Evolutionary conservation across 352 stramenopile species (phyloP).

Genomic region (Globisporangium rhizosaccharum): DNA sequence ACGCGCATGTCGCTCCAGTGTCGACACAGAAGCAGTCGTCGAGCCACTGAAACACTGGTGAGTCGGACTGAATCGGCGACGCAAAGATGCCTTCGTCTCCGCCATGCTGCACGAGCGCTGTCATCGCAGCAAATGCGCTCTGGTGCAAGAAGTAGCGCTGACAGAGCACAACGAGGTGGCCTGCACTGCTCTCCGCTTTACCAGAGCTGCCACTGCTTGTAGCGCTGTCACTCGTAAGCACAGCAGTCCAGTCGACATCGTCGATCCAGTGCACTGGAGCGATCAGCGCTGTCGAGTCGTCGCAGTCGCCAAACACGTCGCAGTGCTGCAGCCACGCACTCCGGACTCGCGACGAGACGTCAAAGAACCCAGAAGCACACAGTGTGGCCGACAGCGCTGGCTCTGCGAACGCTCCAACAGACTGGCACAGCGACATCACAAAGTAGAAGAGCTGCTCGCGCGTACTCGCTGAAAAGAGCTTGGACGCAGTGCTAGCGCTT

Average conservation of each 20-base stretch:
- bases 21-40: slow-evolving; percentile 59
- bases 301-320: slow-evolving; percentile 34
- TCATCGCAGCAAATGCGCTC: slow-evolving; percentile 24
- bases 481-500: neutral
- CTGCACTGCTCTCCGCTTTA: neutral
- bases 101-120: slow-evolving; percentile 12
- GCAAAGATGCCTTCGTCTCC: slow-evolving; percentile 10
- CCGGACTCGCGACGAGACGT: slow-evolving; percentile 13
- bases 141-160: slow-evolving; percentile 28
- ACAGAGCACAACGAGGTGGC: slow-evolving; percentile 16
- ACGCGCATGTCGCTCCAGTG: neutral
- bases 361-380: slow-evolving; percentile 24
- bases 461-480: slow-evolving; percentile 4
- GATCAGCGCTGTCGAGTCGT: slow-evolving; percentile 12
- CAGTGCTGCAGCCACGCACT: slow-evolving; percentile 36
- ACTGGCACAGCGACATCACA: slow-evolving; percentile 37
- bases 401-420: slow-evolving; percentile 33
- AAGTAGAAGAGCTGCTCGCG: slow-evolving; percentile 27
- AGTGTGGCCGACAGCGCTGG: slow-evolving; percentile 20
- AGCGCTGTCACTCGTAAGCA: neutral
- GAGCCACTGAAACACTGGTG: slow-evolving; percentile 35
- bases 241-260: slow-evolving; percentile 12
- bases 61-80: slow-evolving; percentile 12
- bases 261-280: slow-evolving; percentile 53
- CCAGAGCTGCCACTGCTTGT: neutral